Conservation (phyloP, 768 basidiomycete species). For the Agaricus blazei region DNA sequence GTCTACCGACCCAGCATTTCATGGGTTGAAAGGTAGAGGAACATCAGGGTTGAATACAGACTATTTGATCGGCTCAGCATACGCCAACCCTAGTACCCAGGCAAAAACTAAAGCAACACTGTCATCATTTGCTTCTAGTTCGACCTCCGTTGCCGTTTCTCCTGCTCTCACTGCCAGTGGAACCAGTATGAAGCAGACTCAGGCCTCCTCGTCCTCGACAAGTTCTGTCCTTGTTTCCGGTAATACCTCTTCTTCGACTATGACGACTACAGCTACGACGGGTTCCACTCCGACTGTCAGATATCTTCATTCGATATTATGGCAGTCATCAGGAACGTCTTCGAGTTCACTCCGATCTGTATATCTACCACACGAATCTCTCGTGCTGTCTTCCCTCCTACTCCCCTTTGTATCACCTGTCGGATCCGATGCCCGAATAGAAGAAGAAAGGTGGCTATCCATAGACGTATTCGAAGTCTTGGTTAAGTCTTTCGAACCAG, state of each 20-base stretch:
- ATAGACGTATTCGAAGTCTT: conserved; percentile 59
- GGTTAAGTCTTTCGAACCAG: conserved; percentile 49
- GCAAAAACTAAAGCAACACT: background rate
- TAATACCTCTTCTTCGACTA: conserved; percentile 1
- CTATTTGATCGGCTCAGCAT: background rate
- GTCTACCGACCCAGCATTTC: conserved; percentile 31
- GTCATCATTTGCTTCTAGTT: background rate
- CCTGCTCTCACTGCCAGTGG: background rate
- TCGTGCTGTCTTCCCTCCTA: conserved; percentile 55
- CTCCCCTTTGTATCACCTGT: conserved; percentile 45
- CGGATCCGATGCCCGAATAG: conserved; percentile 27
- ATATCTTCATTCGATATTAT: conserved; percentile 39
- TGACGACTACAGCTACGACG: conserved; percentile 1
- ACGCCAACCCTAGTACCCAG: background rate
- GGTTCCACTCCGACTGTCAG: conserved; percentile 31
- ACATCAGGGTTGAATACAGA: conserved; percentile 16
- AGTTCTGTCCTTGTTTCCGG: background rate
- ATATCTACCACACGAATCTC: conserved; percentile 49
- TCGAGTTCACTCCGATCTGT: conserved; percentile 20
- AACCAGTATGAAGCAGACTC: background rate
- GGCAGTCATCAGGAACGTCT: conserved; percentile 36
- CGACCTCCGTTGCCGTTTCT: background rate
- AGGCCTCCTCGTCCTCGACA: background rate
- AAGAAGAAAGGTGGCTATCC: conserved; percentile 51
- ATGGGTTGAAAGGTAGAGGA: conserved; percentile 8